A percentile compares a stretch with the other conserved stretches of the same genome.
phyloP scores from a whole-genome alignment of 192 early-diverging fungal genomes.

The Phlyctochytrium planicorne region DNA sequence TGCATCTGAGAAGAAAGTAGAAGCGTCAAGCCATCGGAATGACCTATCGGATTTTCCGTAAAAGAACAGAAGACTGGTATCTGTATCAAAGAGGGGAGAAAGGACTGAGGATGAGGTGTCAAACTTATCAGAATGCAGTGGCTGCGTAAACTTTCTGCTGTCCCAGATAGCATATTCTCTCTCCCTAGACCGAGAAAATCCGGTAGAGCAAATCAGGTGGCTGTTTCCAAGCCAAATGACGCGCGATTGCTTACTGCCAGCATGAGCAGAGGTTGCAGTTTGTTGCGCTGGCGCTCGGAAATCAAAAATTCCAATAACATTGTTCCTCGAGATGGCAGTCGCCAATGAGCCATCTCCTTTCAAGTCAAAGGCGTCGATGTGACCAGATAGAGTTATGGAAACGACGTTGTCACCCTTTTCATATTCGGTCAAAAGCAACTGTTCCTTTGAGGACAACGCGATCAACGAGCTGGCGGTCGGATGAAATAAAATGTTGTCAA shows the following conservation, averaged over 20 bases:
- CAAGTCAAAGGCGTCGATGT: background rate
- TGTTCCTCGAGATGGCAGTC: background rate
- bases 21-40: conserved; percentile 67
- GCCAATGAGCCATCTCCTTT: background rate
- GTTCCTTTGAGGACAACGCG: background rate
- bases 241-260: conserved; percentile 64
- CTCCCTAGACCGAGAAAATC: conserved; percentile 58
- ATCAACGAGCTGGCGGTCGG: background rate
- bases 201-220: conserved; percentile 67
- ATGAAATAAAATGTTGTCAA: background rate
- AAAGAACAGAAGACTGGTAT: conserved; percentile 76
- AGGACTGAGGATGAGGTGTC: conserved; percentile 72
- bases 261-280: conserved; percentile 34
- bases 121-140: conserved; percentile 57
- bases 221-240: conserved; percentile 69
- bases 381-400: background rate
- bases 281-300: background rate
- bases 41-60: conserved; percentile 67
- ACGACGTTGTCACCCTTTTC: background rate
- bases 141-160: conserved; percentile 54
- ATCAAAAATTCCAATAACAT: background rate
- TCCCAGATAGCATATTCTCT: conserved; percentile 77
- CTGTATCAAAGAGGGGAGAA: conserved; percentile 75
- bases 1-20: background rate
- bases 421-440: background rate